These are phyloP conservation scores for Ceratocystis diversiconidia DNA, from an alignment of 2,329 filamentous ascomycete genomes.

Conservation along the genomic window DNA sequence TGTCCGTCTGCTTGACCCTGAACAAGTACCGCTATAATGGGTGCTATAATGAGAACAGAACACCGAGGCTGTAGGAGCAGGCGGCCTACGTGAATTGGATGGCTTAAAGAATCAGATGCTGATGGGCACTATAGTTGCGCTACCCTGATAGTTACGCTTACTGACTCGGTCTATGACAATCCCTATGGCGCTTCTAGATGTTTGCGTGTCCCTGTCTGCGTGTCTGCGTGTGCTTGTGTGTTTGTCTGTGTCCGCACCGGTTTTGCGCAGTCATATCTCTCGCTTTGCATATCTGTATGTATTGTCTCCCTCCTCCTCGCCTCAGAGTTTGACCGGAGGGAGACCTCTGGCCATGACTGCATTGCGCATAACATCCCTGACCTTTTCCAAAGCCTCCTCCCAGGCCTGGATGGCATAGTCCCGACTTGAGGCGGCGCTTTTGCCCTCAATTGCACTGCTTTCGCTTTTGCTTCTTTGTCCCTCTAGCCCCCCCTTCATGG, in stretches of 20 bases:
- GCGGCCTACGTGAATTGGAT: constrained; percentile 34
- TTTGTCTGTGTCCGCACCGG: too few relatives aligned
- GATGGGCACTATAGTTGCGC: constrained; percentile 37
- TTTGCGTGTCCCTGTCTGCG: background rate
- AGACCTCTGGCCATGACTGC: constrained; percentile 44
- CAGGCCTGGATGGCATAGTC: constrained; percentile 26
- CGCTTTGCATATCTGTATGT: background rate
- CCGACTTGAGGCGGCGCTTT: constrained; percentile 21
- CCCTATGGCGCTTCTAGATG: constrained; percentile 20
- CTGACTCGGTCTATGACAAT: constrained; percentile 35
- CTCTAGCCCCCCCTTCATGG: background rate
- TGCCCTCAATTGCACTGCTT: constrained; percentile 28
- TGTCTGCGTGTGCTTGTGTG: too few relatives aligned
- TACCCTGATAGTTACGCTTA: constrained; percentile 30
- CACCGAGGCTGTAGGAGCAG: constrained; percentile 30
- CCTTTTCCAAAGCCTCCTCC: constrained; percentile 30
- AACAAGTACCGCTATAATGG: constrained; percentile 37
- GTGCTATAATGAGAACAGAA: constrained; percentile 42
- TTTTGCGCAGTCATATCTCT: too few relatives aligned
- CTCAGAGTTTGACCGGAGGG: constrained; percentile 9
- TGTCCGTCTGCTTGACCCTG: too few relatives aligned
- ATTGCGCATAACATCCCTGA: constrained; percentile 38
- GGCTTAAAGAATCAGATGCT: constrained; percentile 30
- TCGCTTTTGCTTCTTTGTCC: background rate
- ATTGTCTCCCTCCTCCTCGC: background rate